phyloP scores from a whole-genome alignment of 805 yeast genomes.

The Yarrowia keelungensis region DNA sequence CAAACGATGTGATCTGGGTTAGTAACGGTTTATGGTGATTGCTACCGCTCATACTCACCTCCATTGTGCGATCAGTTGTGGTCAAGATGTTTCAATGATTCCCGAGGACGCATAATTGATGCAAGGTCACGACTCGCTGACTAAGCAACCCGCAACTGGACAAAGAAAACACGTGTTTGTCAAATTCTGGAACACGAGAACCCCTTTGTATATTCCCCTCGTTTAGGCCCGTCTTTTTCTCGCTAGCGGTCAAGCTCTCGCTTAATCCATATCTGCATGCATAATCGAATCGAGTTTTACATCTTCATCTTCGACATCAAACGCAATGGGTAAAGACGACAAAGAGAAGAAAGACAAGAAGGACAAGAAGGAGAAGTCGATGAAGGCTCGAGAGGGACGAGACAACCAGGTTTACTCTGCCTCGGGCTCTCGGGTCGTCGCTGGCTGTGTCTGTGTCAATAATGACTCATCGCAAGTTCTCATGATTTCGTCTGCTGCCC shows the following conservation, averaged over 20 bases:
- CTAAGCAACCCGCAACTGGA: background rate
- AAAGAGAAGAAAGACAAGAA: slow-evolving; percentile 1
- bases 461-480: slow-evolving; percentile 65
- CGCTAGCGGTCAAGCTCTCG: background rate
- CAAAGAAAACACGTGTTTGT: too few species aligned
- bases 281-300: slow-evolving; percentile 4
- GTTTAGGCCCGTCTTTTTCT: background rate
- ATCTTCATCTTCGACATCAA: background rate
- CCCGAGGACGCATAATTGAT: too few species aligned
- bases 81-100: background rate
- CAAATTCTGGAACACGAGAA: too few species aligned
- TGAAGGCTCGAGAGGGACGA: slow-evolving; percentile 52
- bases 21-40: background rate
- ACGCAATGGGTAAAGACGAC: slow-evolving; percentile 6
- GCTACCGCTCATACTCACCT: background rate
- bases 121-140: background rate
- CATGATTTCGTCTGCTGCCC: slow-evolving; percentile 77
- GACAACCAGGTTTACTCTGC: slow-evolving; percentile 56
- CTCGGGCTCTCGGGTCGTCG: slow-evolving; percentile 85
- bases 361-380: slow-evolving; percentile 42
- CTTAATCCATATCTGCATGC: slow-evolving; percentile 12
- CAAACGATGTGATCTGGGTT: slow-evolving; percentile 21
- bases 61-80: background rate
- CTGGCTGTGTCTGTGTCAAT: slow-evolving; percentile 85
- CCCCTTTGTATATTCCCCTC: too few species aligned